phyloP scores from a whole-genome alignment of 805 yeast species.

The Scheffersomyces ergatensis region DNA sequence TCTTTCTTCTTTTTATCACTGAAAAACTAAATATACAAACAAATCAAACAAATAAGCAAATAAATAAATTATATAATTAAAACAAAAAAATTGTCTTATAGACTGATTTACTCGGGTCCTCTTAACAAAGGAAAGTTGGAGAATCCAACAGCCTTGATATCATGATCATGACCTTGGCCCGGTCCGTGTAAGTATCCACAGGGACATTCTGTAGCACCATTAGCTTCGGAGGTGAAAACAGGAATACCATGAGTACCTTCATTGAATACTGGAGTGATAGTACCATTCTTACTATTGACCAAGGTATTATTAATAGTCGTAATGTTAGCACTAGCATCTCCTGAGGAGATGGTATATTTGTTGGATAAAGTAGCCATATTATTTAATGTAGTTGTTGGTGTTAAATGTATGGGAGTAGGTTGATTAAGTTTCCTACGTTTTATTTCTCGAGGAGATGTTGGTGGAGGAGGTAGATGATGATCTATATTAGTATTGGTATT shows the following conservation, averaged over 20 bases:
- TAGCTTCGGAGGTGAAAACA: neutral
- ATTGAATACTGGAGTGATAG: slow-evolving; percentile 1
- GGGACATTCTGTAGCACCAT: slow-evolving; percentile 15
- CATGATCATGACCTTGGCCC: slow-evolving; percentile 22
- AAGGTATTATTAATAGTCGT: neutral
- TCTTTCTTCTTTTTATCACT: too few species aligned
- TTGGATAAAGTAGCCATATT: neutral
- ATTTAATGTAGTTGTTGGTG: too few species aligned
- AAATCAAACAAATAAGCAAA: too few species aligned
- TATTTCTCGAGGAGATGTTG: too few species aligned
- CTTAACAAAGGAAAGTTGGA: slow-evolving; percentile 17
- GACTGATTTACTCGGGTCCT: slow-evolving; percentile 25
- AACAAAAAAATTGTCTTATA: too few species aligned
- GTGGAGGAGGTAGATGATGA: too few species aligned
- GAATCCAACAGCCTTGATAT: slow-evolving; percentile 22
- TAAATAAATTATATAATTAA: too few species aligned
- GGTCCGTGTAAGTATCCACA: slow-evolving; percentile 31
- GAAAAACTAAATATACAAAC: too few species aligned
- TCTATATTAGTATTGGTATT: neutral
- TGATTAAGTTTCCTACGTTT: neutral
- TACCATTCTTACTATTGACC: neutral
- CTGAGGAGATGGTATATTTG: neutral
- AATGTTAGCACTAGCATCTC: neutral
- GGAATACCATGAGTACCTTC: neutral
- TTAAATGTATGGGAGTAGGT: neutral